phyloP scores from a whole-genome alignment of 2,329 filamentous ascomycete species.

The Trichothecium sympodiale region DNA sequence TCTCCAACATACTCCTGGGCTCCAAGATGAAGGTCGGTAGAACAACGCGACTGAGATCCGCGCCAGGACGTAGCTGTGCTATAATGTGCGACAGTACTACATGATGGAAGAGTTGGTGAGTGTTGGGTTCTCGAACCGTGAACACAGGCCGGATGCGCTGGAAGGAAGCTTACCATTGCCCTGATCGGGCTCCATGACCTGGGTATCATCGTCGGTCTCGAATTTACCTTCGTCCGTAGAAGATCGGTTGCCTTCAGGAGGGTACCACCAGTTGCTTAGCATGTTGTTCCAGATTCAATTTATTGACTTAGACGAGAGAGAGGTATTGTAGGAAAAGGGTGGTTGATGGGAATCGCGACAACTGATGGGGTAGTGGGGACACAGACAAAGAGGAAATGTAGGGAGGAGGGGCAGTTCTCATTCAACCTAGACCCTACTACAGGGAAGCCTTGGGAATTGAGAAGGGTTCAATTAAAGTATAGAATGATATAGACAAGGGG shows the following conservation, averaged over 20 bases:
- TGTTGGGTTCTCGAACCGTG: neutral
- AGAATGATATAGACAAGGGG: too few relatives aligned
- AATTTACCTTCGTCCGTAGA: conserved; percentile 46
- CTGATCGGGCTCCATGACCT: conserved; percentile 80
- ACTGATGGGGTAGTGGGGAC: neutral
- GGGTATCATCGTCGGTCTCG: conserved; percentile 56
- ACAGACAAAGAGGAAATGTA: neutral
- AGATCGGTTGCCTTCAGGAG: conserved; percentile 30
- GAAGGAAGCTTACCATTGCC: conserved; percentile 62
- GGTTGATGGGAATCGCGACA: neutral
- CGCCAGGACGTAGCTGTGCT: conserved; percentile 87
- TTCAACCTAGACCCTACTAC: too few relatives aligned
- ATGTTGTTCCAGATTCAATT: conserved; percentile 12
- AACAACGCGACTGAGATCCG: conserved; percentile 87
- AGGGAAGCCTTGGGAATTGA: too few relatives aligned
- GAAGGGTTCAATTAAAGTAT: too few relatives aligned
- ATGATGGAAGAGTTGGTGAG: neutral
- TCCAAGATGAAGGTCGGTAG: conserved; percentile 97
- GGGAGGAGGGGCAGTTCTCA: neutral
- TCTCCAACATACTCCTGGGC: conserved; percentile 93
- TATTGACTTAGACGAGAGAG: neutral
- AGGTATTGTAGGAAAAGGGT: neutral
- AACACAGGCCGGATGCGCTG: neutral
- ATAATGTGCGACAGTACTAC: conserved; percentile 94
- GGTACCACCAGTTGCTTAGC: conserved; percentile 31